These are phyloP conservation scores for Cutaneotrichosporon sp. DNA, from an alignment of 1,284 basidiomycete genomes.

Conservation along the genomic window DNA sequence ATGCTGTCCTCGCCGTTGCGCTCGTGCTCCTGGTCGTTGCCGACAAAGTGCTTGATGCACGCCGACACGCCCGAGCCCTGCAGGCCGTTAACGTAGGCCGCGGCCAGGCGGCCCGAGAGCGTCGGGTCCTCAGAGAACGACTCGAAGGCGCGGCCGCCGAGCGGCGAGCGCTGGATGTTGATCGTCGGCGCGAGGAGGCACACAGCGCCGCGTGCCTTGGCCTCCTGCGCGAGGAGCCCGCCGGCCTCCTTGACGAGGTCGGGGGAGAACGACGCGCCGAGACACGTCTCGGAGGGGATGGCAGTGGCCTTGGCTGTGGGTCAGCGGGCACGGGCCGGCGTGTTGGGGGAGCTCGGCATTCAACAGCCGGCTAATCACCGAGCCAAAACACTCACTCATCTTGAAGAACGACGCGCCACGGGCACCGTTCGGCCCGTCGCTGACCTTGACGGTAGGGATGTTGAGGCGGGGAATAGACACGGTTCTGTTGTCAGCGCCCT, in stretches of 20 bases:
- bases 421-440: slow-evolving; percentile 38
- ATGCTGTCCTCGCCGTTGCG: slow-evolving; percentile 35
- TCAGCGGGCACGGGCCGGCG: too few species aligned
- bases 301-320: slow-evolving; percentile 59
- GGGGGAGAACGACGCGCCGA: slow-evolving; percentile 53
- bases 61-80: slow-evolving; percentile 70
- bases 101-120: slow-evolving; percentile 68
- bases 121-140: slow-evolving; percentile 79
- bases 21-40: slow-evolving; percentile 51
- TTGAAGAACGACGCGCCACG: slow-evolving; percentile 34
- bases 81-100: slow-evolving; percentile 71
- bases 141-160: slow-evolving; percentile 63
- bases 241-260: slow-evolving; percentile 66
- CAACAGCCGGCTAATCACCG: slow-evolving; percentile 3
- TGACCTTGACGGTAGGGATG: slow-evolving; percentile 40
- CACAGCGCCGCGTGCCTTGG: slow-evolving; percentile 68
- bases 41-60: slow-evolving; percentile 51
- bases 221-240: slow-evolving; percentile 64
- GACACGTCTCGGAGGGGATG: slow-evolving; percentile 64
- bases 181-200: slow-evolving; percentile 72
- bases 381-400: slow-evolving; percentile 33
- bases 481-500: slow-evolving; percentile 1
- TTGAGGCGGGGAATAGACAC: slow-evolving; percentile 38
- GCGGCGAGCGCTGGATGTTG: slow-evolving; percentile 75
- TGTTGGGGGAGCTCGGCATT: not conserved